Evolutionary conservation across 1,139 yeast genomes (phyloP).

Genomic region (Debaryomyces fabryi): DNA sequence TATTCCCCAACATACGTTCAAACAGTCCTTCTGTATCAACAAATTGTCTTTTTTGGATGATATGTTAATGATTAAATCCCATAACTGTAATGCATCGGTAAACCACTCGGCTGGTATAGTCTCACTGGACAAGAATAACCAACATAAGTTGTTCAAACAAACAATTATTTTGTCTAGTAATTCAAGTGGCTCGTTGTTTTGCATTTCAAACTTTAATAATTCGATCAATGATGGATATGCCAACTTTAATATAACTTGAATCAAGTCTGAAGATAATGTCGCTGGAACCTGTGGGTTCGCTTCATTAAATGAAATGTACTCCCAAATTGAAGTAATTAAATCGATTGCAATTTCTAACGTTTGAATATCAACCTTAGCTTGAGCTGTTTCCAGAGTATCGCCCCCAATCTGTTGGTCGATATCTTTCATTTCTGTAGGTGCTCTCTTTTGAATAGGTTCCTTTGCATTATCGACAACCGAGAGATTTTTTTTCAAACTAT

Average conservation of each 20-base stretch:
- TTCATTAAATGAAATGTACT: conserved; percentile 47
- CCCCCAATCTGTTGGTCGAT: conserved; percentile 30
- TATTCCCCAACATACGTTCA: conserved; percentile 67
- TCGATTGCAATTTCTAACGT: conserved; percentile 74
- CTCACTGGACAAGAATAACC: conserved; percentile 49
- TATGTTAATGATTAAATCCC: conserved; percentile 35
- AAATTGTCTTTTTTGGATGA: conserved; percentile 22
- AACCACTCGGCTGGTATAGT: conserved; percentile 43
- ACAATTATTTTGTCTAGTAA: conserved; percentile 59
- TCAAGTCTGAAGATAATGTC: conserved; percentile 24
- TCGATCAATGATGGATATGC: conserved; percentile 46
- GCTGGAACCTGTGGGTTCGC: conserved; percentile 23
- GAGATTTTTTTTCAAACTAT: conserved; percentile 14
- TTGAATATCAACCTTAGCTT: conserved; percentile 58
- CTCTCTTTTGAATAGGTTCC: conserved; percentile 31
- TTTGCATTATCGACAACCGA: conserved; percentile 15
- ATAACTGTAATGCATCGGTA: conserved; percentile 31
- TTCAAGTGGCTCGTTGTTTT: conserved; percentile 28
- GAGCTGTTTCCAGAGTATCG: conserved; percentile 35
- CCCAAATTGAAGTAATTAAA: conserved; percentile 73
- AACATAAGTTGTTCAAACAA: conserved; percentile 69
- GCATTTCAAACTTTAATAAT: conserved; percentile 35
- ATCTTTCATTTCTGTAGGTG: conserved; percentile 16
- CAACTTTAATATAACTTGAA: conserved; percentile 30
- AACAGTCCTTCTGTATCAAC: conserved; percentile 44